Percentiles rank a stretch among this genome's conserved stretches.
Evolutionary conservation across 768 basidiomycete species (phyloP).

Genomic region (Rhizopogon vinicolor): DNA sequence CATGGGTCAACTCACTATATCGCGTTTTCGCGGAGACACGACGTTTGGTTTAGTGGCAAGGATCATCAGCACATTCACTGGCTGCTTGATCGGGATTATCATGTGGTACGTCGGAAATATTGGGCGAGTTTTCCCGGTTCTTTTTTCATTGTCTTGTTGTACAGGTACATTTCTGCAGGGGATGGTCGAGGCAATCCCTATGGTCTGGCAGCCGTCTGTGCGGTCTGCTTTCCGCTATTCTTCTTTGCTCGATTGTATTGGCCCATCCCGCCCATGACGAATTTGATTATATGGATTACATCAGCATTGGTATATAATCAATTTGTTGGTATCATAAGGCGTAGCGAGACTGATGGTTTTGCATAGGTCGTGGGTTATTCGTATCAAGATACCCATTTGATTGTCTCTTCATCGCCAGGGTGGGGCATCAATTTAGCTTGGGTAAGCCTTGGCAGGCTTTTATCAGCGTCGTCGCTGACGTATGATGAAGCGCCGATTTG

Average conservation of each 20-base stretch:
- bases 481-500: conserved; percentile 49
- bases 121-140: neutral
- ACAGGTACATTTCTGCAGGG: conserved; percentile 70
- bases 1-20: conserved; percentile 70
- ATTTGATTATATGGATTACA: conserved; percentile 65
- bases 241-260: conserved; percentile 70
- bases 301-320: conserved; percentile 43
- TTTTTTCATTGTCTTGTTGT: neutral
- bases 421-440: conserved; percentile 68
- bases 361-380: conserved; percentile 68
- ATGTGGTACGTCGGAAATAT: conserved; percentile 50
- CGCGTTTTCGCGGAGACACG: conserved; percentile 75
- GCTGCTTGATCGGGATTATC: conserved; percentile 55
- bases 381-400: conserved; percentile 55
- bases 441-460: conserved; percentile 33
- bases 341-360: neutral
- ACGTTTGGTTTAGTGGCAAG: conserved; percentile 60
- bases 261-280: conserved; percentile 70
- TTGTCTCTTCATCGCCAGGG: conserved; percentile 46
- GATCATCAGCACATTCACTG: conserved; percentile 60
- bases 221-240: conserved; percentile 68
- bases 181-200: conserved; percentile 56
- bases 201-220: conserved; percentile 64
- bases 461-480: neutral
- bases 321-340: neutral